Evolutionary conservation across 305 asterid species (phyloP).

Genomic region (Striga hermonthica): DNA sequence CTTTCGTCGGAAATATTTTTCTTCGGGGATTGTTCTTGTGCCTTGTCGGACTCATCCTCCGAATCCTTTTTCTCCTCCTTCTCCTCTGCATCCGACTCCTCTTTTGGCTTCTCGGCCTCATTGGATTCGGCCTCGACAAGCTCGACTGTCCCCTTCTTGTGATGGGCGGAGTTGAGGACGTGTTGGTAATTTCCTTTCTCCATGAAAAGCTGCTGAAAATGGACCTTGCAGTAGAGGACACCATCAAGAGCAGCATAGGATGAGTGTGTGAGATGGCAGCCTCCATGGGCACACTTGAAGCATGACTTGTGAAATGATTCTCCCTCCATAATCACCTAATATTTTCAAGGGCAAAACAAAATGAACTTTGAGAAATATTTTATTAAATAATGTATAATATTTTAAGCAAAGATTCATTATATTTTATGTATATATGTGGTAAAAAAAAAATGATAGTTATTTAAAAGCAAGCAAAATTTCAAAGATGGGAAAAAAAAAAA

Average conservation of each 20-base stretch:
- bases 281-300: conserved; percentile 95
- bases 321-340: conserved; percentile 81
- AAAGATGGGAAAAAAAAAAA: too few species aligned
- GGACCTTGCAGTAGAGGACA: conserved; percentile 69
- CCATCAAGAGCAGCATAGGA: conserved; percentile 69
- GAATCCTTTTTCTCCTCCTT: not conserved
- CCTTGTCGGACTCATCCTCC: conserved; percentile 33
- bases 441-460: too few species aligned
- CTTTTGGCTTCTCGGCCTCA: conserved; percentile 9
- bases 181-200: conserved; percentile 77
- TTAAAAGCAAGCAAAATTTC: too few species aligned
- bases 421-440: too few species aligned
- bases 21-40: conserved; percentile 36
- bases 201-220: conserved; percentile 78
- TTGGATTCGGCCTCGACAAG: conserved; percentile 30
- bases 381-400: too few species aligned
- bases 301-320: conserved; percentile 81
- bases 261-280: conserved; percentile 85
- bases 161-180: conserved; percentile 52
- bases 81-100: not conserved
- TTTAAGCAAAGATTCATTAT: too few species aligned
- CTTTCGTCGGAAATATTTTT: not conserved
- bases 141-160: conserved; percentile 42
- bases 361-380: not conserved
- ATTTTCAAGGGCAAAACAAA: not conserved